Evolutionary conservation across 83 land plant species (phyloP), one percentile per base, ranked within the genome.

Genomic region (Larix sibirica): DNA sequence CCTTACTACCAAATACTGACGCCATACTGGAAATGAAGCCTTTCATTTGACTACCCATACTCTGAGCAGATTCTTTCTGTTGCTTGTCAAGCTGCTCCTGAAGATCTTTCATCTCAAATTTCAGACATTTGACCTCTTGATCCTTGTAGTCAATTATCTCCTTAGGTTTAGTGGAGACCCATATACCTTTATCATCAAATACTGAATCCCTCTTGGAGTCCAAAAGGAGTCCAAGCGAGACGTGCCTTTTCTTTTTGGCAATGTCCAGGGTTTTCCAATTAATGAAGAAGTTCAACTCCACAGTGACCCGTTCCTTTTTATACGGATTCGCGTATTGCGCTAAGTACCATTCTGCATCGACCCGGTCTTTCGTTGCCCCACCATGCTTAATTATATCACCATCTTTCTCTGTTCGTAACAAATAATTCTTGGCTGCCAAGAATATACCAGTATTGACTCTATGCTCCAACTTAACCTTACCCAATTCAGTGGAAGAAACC

Each of bases 211-310:
- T 61, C 63, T 61, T 61, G 14, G 63, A 14, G 0, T 36, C 75
- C 16, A 38, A 2, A 13, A 28, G 24, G 44, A 70, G 24, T 0
- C 47, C 75, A 14, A 70, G 75, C 7, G 2, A 42, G 61, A 77
- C 20, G n/a, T 23, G 80, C 17, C 13, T 36, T 4, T 40, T n/a
- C 33, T 77, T 77, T 56, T 58, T 77, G 3, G 36, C 61, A 0
- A 77, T 77, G 62, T 54, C n/a, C 5, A 77, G 58, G 28, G 59
- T 77, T 2, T 77, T 40, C 58, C 61, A 77, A 58, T 77, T 21
- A 6, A 77, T 77, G 47, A 18, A 23, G 1, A 77, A 77, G 3
- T 47, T 77, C 2, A 58, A 21, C 18, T 21, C 58, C 4, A 58
- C 18, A 6, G 38, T 0, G 17, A 70, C 17, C 0, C 17, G 44